Percentiles rank a stretch among this genome's conserved stretches.
Evolutionary conservation across 495 filamentous ascomycete genomes (phyloP).

Genomic region (Aspergillus mulundensis): DNA sequence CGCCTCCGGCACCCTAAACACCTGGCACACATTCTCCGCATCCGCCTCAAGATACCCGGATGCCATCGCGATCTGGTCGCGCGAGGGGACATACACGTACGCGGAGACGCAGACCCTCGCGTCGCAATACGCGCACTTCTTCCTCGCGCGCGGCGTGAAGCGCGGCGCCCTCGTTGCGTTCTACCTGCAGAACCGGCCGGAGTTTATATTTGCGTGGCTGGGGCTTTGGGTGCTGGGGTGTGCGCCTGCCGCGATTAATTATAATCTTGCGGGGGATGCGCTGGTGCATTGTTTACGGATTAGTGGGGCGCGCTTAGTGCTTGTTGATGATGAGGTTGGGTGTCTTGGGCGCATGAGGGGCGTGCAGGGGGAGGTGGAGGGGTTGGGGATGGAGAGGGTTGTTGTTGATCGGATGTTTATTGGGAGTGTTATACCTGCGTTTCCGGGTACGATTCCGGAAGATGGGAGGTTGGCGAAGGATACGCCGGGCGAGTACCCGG

Average conservation of each 20-base stretch:
- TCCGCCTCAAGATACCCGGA: conserved; percentile 44
- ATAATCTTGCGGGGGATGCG: conserved; percentile 62
- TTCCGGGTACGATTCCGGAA: conserved; percentile 45
- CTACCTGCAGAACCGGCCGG: conserved; percentile 64
- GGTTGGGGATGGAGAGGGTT: conserved; percentile 52
- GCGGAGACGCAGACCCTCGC: conserved; percentile 49
- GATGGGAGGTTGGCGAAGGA: conserved; percentile 42
- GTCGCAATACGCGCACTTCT: conserved; percentile 64
- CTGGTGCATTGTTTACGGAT: conserved; percentile 67
- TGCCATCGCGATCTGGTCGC: conserved; percentile 63
- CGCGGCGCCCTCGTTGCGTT: conserved; percentile 65
- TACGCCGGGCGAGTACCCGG: conserved; percentile 47
- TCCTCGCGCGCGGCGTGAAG: conserved; percentile 54
- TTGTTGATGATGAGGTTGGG: conserved; percentile 62
- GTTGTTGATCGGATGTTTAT: conserved; percentile 46
- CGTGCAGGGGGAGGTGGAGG: conserved; percentile 42
- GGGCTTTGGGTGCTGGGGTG: conserved; percentile 60
- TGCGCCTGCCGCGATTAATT: conserved; percentile 69
- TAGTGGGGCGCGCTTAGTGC: conserved; percentile 51
- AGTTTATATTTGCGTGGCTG: conserved; percentile 64
- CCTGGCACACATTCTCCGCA: conserved; percentile 64
- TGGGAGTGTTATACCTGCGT: conserved; percentile 43
- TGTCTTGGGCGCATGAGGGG: conserved; percentile 55
- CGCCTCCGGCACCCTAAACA: conserved; percentile 48
- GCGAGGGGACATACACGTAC: conserved; percentile 60